Evolutionary conservation across 805 yeast species (phyloP).

Genomic region (Middelhovenomyces tepae): DNA sequence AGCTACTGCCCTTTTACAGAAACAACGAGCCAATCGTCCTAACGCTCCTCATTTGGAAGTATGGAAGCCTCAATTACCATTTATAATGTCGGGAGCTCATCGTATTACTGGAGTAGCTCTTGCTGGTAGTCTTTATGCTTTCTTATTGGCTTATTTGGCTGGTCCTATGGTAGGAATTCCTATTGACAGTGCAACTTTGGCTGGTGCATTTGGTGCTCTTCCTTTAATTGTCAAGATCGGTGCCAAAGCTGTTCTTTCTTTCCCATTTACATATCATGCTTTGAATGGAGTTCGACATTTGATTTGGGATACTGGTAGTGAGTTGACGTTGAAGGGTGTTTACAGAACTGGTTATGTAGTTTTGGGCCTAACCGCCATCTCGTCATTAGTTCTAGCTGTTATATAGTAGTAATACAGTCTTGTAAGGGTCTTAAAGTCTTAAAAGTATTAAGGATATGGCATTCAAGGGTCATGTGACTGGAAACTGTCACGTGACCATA

Average conservation of each 20-base stretch:
- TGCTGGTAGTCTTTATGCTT: conserved; percentile 49
- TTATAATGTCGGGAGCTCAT: conserved; percentile 72
- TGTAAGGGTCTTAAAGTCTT: too few species aligned
- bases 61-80: conserved; percentile 85
- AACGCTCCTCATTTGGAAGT: conserved; percentile 83
- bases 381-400: conserved; percentile 42
- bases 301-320: conserved; percentile 83
- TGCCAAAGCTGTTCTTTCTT: conserved; percentile 61
- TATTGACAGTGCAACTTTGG: conserved; percentile 44
- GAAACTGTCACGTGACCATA: too few species aligned
- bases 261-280: conserved; percentile 81
- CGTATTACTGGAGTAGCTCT: conserved; percentile 82
- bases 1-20: conserved; percentile 61
- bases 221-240: conserved; percentile 55
- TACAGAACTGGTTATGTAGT: conserved; percentile 87
- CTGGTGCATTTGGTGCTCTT: conserved; percentile 48
- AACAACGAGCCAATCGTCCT: conserved; percentile 85
- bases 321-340: conserved; percentile 76
- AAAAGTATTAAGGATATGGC: too few species aligned
- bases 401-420: conserved; percentile 19
- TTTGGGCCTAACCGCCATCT: conserved; percentile 47
- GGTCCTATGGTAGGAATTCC: conserved; percentile 52
- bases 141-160: conserved; percentile 68
- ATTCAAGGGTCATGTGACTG: too few species aligned
- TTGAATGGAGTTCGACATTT: conserved; percentile 88